These are phyloP conservation scores for Prunus dulcis DNA, from an alignment of 306 rosid species.

Conservation along the genomic window DNA sequence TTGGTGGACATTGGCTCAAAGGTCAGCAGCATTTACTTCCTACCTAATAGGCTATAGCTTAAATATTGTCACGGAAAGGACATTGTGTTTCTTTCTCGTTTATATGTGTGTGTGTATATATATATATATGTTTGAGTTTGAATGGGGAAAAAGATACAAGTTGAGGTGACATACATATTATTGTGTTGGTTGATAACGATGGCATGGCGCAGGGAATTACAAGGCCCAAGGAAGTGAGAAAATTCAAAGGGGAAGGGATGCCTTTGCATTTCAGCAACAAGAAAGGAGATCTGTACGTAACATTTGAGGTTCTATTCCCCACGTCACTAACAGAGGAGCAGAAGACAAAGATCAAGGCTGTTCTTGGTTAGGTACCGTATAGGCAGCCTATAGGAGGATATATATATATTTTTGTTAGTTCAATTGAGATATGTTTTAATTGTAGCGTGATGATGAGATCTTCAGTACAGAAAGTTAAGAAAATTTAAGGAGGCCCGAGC, in stretches of 20 bases:
- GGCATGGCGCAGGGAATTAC: constrained; percentile 61
- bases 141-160: neutral
- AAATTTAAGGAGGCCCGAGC: constrained; percentile 12
- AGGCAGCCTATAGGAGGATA: constrained; percentile 13
- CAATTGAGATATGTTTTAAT: constrained; percentile 3
- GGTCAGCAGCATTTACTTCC: constrained; percentile 44
- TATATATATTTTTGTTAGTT: constrained; percentile 14
- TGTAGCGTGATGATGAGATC: constrained; percentile 26
- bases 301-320: constrained; percentile 88
- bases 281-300: constrained; percentile 83
- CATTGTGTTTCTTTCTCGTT: neutral
- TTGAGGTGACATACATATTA: no score
- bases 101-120: neutral
- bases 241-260: constrained; percentile 97
- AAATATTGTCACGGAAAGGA: no score
- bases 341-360: constrained; percentile 60
- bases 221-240: constrained; percentile 83
- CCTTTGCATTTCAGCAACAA: constrained; percentile 83
- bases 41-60: neutral
- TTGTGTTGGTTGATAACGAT: constrained; percentile 9
- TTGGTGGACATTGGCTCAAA: constrained; percentile 76
- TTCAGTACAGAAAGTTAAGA: constrained; percentile 21
- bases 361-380: constrained; percentile 53
- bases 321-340: constrained; percentile 74
- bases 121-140: neutral